Evolutionary conservation across 2,329 filamentous ascomycete genomes (phyloP).

Genomic region (Trichoderma citrinoviride): DNA sequence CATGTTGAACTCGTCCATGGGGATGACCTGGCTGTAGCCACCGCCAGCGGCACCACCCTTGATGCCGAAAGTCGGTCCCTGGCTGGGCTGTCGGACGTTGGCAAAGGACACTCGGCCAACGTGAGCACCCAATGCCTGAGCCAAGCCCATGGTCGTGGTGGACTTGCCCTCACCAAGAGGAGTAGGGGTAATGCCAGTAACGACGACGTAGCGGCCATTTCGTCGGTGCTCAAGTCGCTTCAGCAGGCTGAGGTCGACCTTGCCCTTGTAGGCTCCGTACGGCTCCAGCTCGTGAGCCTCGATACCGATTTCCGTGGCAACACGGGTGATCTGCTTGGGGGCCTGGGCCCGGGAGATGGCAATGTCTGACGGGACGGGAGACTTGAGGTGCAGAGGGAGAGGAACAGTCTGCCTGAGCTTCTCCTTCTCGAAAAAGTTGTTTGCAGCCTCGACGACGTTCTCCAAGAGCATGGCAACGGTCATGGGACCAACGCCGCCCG

Average conservation of each 20-base stretch:
- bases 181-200: constrained; percentile 94
- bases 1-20: constrained; percentile 99
- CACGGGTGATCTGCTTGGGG: constrained; percentile 83
- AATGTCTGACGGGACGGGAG: constrained; percentile 92
- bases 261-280: constrained; percentile 93
- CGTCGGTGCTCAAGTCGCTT: constrained; percentile 82
- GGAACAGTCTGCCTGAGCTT: constrained; percentile 77
- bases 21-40: constrained; percentile 98
- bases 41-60: constrained; percentile 97
- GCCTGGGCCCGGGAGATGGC: constrained; percentile 83
- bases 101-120: constrained; percentile 86
- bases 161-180: constrained; percentile 97
- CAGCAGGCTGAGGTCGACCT: constrained; percentile 80
- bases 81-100: constrained; percentile 94
- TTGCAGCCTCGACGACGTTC: constrained; percentile 88
- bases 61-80: constrained; percentile 97
- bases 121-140: constrained; percentile 88
- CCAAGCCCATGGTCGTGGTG: constrained; percentile 93
- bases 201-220: constrained; percentile 87
- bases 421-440: constrained; percentile 76
- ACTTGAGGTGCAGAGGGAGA: constrained; percentile 74
- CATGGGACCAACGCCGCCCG: constrained; percentile 96
- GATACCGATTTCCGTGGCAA: constrained; percentile 87
- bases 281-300: constrained; percentile 86
- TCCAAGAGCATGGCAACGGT: constrained; percentile 97